Evolutionary conservation across 2,329 filamentous ascomycete genomes (phyloP).

Genomic region (Samsoniella hepiali): DNA sequence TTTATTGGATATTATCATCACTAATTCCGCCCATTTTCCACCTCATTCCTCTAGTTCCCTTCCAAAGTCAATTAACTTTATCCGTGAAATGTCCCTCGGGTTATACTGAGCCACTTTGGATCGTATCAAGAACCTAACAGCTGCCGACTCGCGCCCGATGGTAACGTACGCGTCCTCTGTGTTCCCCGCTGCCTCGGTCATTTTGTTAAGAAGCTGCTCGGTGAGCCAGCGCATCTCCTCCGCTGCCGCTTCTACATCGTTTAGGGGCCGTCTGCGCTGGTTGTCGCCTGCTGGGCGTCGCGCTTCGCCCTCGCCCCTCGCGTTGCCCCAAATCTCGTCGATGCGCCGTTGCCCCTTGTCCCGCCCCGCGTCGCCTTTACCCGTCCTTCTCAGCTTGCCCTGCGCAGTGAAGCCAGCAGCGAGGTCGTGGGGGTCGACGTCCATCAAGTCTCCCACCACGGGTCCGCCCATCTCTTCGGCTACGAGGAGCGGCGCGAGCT

Average conservation of each 20-base stretch:
- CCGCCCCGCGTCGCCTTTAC: conserved; percentile 32
- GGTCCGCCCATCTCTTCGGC: conserved; percentile 82
- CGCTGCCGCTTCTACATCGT: conserved; percentile 50
- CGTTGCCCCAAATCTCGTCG: conserved; percentile 59
- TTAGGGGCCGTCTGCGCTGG: conserved; percentile 29
- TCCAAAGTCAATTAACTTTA: conserved; percentile 62
- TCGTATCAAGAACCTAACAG: conserved; percentile 60
- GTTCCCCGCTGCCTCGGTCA: conserved; percentile 53
- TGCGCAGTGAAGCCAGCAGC: conserved; percentile 58
- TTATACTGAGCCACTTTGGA: conserved; percentile 66
- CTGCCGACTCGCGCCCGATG: conserved; percentile 58
- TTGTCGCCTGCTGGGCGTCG: not conserved
- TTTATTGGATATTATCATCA: not conserved
- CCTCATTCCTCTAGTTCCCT: conserved; percentile 55
- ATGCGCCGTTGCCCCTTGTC: conserved; percentile 58
- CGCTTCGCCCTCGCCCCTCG: conserved; percentile 23
- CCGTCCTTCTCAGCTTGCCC: conserved; percentile 51
- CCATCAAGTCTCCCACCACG: conserved; percentile 70
- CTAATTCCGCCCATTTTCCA: not conserved
- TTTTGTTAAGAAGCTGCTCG: conserved; percentile 58
- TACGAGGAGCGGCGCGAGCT: conserved; percentile 71
- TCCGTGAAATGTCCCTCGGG: conserved; percentile 56
- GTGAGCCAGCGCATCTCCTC: conserved; percentile 58
- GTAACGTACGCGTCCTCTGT: conserved; percentile 56
- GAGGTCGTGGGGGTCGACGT: conserved; percentile 58